Evolutionary conservation across 768 basidiomycete species (phyloP).

Genomic region (Amylocystis lapponica): DNA sequence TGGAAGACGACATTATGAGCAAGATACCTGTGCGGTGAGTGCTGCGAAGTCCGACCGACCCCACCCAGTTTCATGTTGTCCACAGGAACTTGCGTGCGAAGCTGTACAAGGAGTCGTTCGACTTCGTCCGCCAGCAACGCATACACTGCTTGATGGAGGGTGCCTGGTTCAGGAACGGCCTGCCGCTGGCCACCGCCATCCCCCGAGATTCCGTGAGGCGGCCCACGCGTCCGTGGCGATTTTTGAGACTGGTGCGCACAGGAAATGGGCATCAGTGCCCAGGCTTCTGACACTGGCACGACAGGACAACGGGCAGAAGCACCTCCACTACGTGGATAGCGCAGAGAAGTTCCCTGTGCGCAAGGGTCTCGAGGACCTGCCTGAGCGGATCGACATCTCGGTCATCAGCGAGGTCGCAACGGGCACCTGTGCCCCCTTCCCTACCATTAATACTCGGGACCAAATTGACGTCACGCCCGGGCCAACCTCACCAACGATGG

Average conservation of each 20-base stretch:
- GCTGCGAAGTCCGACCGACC: not conserved
- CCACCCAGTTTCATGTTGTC: not conserved
- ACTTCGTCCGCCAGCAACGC: conserved; percentile 84
- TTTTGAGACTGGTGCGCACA: conserved; percentile 69
- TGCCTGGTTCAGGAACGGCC: conserved; percentile 86
- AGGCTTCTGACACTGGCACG: conserved; percentile 3
- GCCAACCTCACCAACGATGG: conserved; percentile 41
- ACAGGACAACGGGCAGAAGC: conserved; percentile 76
- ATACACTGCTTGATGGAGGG: conserved; percentile 85
- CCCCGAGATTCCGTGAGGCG: conserved; percentile 49
- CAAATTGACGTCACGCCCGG: conserved; percentile 49
- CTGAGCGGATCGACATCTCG: conserved; percentile 79
- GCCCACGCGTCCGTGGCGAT: conserved; percentile 71
- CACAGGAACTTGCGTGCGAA: conserved; percentile 76
- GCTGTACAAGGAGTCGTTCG: conserved; percentile 84
- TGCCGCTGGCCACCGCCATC: conserved; percentile 39
- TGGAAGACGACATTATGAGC: conserved; percentile 81
- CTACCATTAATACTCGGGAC: conserved; percentile 35
- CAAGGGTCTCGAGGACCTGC: conserved; percentile 79
- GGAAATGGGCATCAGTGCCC: not conserved
- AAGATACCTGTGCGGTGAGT: conserved; percentile 82
- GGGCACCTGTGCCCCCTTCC: conserved; percentile 64
- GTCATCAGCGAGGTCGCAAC: conserved; percentile 76
- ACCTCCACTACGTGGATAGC: conserved; percentile 83
- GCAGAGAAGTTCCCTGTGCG: conserved; percentile 74